Base-by-base conservation (phyloP, 495 filamentous ascomycete species). In the Chaetomium tenue region DNA sequence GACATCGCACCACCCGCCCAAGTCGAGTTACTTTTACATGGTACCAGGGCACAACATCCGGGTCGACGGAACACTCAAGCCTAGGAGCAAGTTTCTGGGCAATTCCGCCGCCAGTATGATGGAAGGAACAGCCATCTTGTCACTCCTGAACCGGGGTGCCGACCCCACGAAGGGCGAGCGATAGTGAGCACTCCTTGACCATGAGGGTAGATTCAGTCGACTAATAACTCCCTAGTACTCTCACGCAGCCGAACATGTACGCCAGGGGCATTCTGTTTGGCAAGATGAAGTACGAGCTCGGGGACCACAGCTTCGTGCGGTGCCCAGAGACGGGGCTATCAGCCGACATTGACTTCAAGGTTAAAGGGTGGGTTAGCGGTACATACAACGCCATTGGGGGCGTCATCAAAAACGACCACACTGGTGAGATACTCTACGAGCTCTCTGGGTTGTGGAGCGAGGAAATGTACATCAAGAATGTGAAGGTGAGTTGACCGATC, bases 221-320 rank as follows among this genome's bases (percentile, higher is more conserved):
- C 70, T 69, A 15, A 71, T 37, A 18, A 18, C 47, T 12, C 6
- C 1, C 5, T 5, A 93, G 90, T 76, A 89, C 93, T 69, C 74
- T 97, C 59, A 97, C 94, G 0, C 94, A 99, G 72, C 94, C 94
- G 8, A 99, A 99, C 75, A 99, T 99, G 93, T 99, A 99, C 76
- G 95, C 93, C 42, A 86, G 94, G 61, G 94, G 94, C 26, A 98
- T 99, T 61, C 80, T 99, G 15, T 97, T 99, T 71, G 94, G 94
- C 23, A 98, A 97, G 77, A 98, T 99, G 94, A 97, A 97, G 76
- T 99, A 98, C 77, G 94, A 99, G 78, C 84, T 99, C 22, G 94
- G 94, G 44, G 94, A 99, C 74, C 93, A 97, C 78, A 95, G 92
- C 77, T 91, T 89, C 68, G 90, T 98, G n/a, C 84, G 87, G 64